Base-by-base conservation (phyloP, 2,329 filamentous ascomycete genomes). In the Verticillium klebahnii region DNA sequence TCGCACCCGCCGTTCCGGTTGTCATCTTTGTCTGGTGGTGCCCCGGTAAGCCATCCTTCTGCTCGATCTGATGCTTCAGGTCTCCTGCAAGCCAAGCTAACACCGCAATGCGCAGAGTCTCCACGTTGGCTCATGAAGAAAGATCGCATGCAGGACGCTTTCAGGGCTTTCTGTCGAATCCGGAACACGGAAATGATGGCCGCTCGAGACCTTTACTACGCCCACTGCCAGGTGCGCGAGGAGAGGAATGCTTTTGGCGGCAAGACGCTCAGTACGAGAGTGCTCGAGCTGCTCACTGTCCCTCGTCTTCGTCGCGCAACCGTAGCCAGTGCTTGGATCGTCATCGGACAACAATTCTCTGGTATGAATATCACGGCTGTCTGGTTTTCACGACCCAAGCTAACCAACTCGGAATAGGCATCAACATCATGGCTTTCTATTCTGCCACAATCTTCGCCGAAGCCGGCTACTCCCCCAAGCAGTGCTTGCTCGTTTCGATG, bases 111-210 rank as follows among this genome's bases (percentile, higher is more conserved):
- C 9, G 12, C 83, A 0, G 86, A 89, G 68, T 88, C 85, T 2
- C 86, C 87, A 2, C 80, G 86, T 60, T 90, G 87, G 86, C 84
- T 81, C 60, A 83, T 90, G 72, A 88, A 88, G 70, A 88, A 88
- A 68, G 78, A 78, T 14, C 77, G 77, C 59, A 82, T 86, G 66
- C 63, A 63, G 3, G 74, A 84, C 56, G 87, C 87, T 1, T 88
- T 82, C 70, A 67, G 74, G 15, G 86, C 85, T 3, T 78, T 90
- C 0, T 73, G 80, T 15, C 76, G 77, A 8, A 78, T 90, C 5
- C 80, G 87, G 25, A 86, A 87, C 65, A 81, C 79, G 0, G 77
- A 81, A 2, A 68, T 90, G 1, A 85, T 87, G 68, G 86, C 86
- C 7, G 85, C 85, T 0, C 79, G 86, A 1, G 86, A 89, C 65